Conservation (phyloP, 179 eudicot species). For the Carnegiea gigantea region DNA sequence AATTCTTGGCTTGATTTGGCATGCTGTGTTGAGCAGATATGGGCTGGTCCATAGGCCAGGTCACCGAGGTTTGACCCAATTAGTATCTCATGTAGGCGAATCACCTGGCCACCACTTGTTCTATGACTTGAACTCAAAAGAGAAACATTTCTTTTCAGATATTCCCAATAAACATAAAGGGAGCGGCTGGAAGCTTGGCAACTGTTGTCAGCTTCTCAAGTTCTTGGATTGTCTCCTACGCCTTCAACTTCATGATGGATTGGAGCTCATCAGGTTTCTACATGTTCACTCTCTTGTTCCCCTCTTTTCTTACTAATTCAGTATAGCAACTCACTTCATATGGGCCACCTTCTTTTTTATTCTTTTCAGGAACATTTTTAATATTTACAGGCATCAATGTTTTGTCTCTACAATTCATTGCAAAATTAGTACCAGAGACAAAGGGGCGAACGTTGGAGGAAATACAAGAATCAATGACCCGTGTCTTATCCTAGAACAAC, state of each 20-base stretch:
- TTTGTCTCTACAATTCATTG: constrained; percentile 30
- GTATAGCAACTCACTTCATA: neutral
- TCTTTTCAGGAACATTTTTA: constrained; percentile 39
- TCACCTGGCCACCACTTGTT: neutral
- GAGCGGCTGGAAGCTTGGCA: constrained; percentile 40
- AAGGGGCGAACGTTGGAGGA: constrained; percentile 46
- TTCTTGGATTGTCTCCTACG: constrained; percentile 39
- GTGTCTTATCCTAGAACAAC: neutral
- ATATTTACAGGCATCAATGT: constrained; percentile 30
- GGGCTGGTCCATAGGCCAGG: too few species aligned
- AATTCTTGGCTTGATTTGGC: too few species aligned
- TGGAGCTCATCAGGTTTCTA: constrained; percentile 43
- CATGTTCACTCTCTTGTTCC: neutral
- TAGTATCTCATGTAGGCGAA: neutral
- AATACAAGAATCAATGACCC: constrained; percentile 35
- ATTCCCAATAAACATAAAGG: constrained; percentile 44
- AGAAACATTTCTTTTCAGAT: constrained; percentile 28
- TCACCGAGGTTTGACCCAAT: neutral
- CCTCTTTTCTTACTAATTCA: neutral
- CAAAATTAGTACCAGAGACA: constrained; percentile 48
- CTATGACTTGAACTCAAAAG: neutral
- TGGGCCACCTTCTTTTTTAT: neutral
- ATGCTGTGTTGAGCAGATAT: too few species aligned
- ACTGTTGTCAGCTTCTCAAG: constrained; percentile 26
- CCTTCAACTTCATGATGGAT: constrained; percentile 42